phyloP scores from a whole-genome alignment of 163 green algal species.

The Scenedesmus sp. region DNA sequence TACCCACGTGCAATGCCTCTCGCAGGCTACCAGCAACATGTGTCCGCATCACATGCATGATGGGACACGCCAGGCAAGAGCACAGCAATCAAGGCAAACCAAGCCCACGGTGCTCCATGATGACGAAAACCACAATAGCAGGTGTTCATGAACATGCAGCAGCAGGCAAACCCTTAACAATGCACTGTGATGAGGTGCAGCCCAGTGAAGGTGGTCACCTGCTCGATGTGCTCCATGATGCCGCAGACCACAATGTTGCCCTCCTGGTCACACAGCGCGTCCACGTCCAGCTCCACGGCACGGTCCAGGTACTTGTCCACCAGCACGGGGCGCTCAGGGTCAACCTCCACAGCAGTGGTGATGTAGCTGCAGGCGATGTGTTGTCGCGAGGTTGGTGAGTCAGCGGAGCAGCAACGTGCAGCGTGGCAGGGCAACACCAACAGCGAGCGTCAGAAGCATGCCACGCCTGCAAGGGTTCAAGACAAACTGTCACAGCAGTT shows the following conservation, averaged over 20 bases:
- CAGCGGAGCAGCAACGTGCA: background rate
- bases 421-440: background rate
- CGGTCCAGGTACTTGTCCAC: constrained; percentile 97
- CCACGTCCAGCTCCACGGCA: constrained; percentile 97
- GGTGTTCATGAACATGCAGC: background rate
- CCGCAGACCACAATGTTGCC: constrained; percentile 96
- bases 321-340: constrained; percentile 94
- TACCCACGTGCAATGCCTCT: too few relatives aligned
- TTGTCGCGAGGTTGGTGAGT: background rate
- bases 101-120: background rate
- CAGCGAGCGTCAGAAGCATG: too few relatives aligned
- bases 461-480: too few relatives aligned
- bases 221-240: constrained; percentile 99
- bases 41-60: too few relatives aligned
- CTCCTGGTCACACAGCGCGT: constrained; percentile 93
- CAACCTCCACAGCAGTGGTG: constrained; percentile 86
- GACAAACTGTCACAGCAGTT: too few relatives aligned
- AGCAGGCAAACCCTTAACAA: background rate
- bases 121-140: too few relatives aligned
- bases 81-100: background rate
- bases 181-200: background rate
- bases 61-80: too few relatives aligned
- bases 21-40: too few relatives aligned
- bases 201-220: constrained; percentile 55
- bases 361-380: constrained; percentile 61